Percentiles rank a stretch among this genome's conserved stretches.
Conservation (phyloP, 768 basidiomycete genomes). For the Paxillus involutus region DNA sequence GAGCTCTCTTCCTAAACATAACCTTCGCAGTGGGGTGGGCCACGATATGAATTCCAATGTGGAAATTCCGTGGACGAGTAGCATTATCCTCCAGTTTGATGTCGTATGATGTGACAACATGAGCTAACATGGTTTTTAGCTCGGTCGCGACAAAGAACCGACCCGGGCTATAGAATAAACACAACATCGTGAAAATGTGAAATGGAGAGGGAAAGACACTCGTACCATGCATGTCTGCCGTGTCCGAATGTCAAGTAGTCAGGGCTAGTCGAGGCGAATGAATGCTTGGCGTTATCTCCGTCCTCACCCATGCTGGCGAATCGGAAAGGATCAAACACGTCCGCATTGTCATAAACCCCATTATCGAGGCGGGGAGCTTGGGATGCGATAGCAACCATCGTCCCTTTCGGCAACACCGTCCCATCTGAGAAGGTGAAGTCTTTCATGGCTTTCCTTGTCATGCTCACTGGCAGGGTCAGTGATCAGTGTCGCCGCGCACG, state of each 20-base stretch:
- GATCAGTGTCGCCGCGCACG: too few relatives aligned
- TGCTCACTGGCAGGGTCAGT: too few relatives aligned
- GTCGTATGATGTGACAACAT: conserved; percentile 16
- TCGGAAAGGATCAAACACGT: conserved; percentile 21
- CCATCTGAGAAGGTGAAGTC: conserved; percentile 33
- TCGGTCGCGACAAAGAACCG: too few relatives aligned
- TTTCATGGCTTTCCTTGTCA: too few relatives aligned
- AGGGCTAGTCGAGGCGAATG: conserved; percentile 31
- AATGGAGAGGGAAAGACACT: too few relatives aligned
- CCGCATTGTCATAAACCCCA: conserved; percentile 31
- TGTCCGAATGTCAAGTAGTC: conserved; percentile 39
- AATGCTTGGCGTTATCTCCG: conserved; percentile 31
- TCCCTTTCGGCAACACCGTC: conserved; percentile 35
- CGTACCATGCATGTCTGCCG: too few relatives aligned
- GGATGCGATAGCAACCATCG: conserved; percentile 22
- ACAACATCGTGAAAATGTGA: too few relatives aligned
- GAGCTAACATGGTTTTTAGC: conserved; percentile 9
- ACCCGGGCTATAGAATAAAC: too few relatives aligned
- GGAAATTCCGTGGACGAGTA: conserved; percentile 7
- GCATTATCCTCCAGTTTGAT: not conserved
- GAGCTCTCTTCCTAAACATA: not conserved
- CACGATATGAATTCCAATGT: not conserved
- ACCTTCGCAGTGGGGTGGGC: conserved; percentile 9
- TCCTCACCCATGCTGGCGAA: conserved; percentile 39
- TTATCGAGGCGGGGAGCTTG: conserved; percentile 23